phyloP scores from a whole-genome alignment of 2,329 filamentous ascomycete genomes.

The Exophiala oligosperma region DNA sequence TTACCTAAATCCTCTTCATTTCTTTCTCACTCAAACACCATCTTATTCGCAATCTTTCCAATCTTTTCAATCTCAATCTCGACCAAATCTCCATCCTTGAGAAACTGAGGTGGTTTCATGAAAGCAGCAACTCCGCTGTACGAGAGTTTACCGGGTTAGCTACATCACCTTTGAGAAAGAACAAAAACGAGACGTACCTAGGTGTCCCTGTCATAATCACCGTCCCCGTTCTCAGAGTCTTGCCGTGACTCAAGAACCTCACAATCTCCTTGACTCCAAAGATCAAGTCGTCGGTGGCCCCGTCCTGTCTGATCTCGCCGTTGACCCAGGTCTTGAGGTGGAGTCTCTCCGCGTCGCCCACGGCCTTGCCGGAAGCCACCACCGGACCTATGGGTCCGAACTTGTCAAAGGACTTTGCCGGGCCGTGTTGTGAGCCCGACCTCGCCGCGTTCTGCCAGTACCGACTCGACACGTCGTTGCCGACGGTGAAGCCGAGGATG shows the following conservation, averaged over 20 bases:
- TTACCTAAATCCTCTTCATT: neutral
- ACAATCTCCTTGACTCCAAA: constrained; percentile 9
- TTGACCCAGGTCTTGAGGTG: constrained; percentile 15
- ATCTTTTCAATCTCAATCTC: constrained; percentile 49
- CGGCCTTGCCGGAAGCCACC: constrained; percentile 59
- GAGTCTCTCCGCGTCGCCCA: neutral
- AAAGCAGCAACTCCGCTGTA: constrained; percentile 42
- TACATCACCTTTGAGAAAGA: neutral
- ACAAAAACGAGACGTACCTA: constrained; percentile 13
- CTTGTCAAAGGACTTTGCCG: constrained; percentile 64
- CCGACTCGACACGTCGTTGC: constrained; percentile 43
- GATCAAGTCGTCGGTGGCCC: constrained; percentile 10
- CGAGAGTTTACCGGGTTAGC: neutral
- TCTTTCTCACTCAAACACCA: constrained; percentile 4
- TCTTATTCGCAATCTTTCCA: constrained; percentile 46
- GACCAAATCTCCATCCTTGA: constrained; percentile 43
- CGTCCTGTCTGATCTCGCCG: constrained; percentile 8
- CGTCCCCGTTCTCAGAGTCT: constrained; percentile 43
- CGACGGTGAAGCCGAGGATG: constrained; percentile 41
- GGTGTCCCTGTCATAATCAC: constrained; percentile 47
- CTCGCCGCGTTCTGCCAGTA: constrained; percentile 32
- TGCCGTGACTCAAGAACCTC: constrained; percentile 37
- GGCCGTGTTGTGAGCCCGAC: constrained; percentile 13
- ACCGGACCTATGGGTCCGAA: constrained; percentile 74
- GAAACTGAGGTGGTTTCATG: constrained; percentile 38